Evolutionary conservation across 371 early-diverging fungal genomes (phyloP).

Genomic region (Circinella minor): DNA sequence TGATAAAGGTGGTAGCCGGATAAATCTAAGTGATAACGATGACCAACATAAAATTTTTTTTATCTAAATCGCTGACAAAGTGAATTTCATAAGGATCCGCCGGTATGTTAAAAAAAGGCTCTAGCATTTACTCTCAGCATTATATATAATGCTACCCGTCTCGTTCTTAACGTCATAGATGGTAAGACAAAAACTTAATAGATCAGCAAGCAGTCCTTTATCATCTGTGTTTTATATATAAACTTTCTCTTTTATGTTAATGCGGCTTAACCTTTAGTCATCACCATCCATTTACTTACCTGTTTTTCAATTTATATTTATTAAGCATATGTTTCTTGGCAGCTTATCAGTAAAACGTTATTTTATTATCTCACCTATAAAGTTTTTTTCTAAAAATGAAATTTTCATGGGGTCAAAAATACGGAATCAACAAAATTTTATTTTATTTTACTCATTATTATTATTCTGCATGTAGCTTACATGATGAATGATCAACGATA

Average conservation of each 20-base stretch:
- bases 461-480: no score
- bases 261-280: slow-evolving; percentile 8
- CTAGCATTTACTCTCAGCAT: neutral
- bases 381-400: neutral
- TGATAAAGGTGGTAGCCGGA: neutral
- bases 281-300: neutral
- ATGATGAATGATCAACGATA: no score
- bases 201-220: neutral
- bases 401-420: no score
- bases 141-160: neutral
- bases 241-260: neutral
- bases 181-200: neutral
- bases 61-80: neutral
- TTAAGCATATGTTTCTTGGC: neutral
- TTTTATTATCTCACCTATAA: neutral
- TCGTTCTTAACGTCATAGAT: neutral
- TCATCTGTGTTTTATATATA: no score
- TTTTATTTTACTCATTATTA: no score
- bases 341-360: neutral
- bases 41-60: neutral
- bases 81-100: neutral
- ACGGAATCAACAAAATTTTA: no score
- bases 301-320: neutral
- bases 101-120: neutral
- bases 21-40: neutral